Evolutionary conservation across 75 land plant genomes (phyloP).

Genomic region (Adiantum capillusveneris): DNA sequence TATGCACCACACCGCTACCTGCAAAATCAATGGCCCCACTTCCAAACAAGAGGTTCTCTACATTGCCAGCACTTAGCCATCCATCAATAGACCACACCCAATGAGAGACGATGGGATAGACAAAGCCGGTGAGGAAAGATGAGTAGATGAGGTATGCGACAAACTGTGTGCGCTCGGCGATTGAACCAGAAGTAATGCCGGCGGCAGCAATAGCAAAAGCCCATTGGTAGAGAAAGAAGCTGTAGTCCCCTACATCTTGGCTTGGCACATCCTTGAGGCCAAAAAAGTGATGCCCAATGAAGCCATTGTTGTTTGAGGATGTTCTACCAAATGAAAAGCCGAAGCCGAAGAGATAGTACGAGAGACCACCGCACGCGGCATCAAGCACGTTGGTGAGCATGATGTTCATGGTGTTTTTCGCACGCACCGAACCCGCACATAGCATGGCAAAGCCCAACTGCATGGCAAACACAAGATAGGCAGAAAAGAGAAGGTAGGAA

Average conservation of each 20-base stretch:
- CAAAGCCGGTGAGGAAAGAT: conserved; percentile 53
- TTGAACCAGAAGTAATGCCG: conserved; percentile 61
- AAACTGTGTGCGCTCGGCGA: conserved; percentile 69
- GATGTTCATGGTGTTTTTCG: conserved; percentile 74
- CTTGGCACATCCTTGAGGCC: conserved; percentile 27
- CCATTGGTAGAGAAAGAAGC: conserved; percentile 64
- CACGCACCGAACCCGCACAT: conserved; percentile 66
- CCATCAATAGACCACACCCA: conserved; percentile 50
- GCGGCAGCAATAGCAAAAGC: conserved; percentile 77
- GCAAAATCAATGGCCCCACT: conserved; percentile 48
- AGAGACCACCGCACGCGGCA: conserved; percentile 60
- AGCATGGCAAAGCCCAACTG: conserved; percentile 84
- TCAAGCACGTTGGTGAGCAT: conserved; percentile 78
- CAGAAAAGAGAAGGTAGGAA: conserved; percentile 71
- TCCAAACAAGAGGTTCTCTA: conserved; percentile 32
- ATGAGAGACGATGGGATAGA: conserved; percentile 66
- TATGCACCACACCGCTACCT: conserved; percentile 36
- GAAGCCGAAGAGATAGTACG: conserved; percentile 56
- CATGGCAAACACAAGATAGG: conserved; percentile 78
- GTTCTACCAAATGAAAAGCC: conserved; percentile 65
- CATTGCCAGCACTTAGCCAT: conserved; percentile 32
- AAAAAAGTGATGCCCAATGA: too few species aligned
- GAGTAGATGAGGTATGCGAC: conserved; percentile 69
- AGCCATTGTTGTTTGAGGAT: conserved; percentile 46
- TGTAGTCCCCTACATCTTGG: conserved; percentile 24